phyloP scores from a whole-genome alignment of 2,329 filamentous ascomycete species.

The Sporothrix pseudoabietina region DNA sequence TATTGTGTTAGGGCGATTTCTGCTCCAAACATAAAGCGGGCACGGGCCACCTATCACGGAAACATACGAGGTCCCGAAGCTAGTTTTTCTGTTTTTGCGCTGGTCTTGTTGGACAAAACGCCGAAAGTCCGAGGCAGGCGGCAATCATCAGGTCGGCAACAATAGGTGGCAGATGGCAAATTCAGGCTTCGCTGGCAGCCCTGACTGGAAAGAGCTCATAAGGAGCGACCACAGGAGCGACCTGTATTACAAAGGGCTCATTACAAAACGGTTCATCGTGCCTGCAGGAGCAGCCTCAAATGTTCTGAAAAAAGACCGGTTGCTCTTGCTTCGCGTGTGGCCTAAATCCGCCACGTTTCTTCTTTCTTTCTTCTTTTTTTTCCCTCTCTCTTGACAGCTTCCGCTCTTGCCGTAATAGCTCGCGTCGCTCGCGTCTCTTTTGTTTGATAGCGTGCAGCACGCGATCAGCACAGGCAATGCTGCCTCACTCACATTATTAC shows the following conservation, averaged over 20 bases:
- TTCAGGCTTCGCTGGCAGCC: not conserved
- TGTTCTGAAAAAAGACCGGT: not conserved
- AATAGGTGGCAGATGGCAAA: not conserved
- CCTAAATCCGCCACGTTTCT: not conserved
- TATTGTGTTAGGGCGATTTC: conserved; percentile 24
- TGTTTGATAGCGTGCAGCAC: not conserved
- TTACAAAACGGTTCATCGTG: not conserved
- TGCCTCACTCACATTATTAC: not conserved
- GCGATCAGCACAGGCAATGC: not conserved
- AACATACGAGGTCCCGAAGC: conserved; percentile 8
- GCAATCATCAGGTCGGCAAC: not conserved
- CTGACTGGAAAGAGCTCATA: not conserved
- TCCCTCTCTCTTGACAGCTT: not conserved
- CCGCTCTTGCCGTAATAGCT: not conserved
- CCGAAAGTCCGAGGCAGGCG: conserved; percentile 22
- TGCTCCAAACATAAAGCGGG: not conserved
- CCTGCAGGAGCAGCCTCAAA: not conserved
- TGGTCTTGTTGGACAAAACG: conserved; percentile 19
- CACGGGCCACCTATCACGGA: conserved; percentile 7
- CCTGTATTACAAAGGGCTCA: conserved; percentile 15
- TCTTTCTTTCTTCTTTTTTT: no score
- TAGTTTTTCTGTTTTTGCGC: conserved; percentile 1
- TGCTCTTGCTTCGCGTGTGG: not conserved
- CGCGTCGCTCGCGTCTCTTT: not conserved
- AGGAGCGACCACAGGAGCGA: not conserved